phyloP scores from a whole-genome alignment of 2,329 filamentous ascomycete genomes.

The Phialocephala sp. region DNA sequence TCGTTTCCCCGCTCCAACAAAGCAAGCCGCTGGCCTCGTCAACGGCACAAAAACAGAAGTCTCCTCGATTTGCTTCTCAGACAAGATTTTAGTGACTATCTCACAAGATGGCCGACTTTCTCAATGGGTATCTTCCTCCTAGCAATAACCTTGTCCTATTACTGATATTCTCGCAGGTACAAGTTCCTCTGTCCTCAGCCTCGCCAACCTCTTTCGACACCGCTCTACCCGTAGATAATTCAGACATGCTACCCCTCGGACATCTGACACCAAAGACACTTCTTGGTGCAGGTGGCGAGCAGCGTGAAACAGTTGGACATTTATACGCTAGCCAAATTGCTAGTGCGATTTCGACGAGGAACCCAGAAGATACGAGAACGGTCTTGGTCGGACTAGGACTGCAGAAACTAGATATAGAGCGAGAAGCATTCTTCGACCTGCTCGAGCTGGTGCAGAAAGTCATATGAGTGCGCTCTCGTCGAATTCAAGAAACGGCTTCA shows the following conservation, averaged over 20 bases:
- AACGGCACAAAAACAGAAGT: conserved; percentile 75
- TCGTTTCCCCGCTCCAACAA: conserved; percentile 39
- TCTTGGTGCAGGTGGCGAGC: conserved; percentile 79
- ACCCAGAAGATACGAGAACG: conserved; percentile 67
- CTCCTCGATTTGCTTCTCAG: conserved; percentile 75
- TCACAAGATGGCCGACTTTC: conserved; percentile 84
- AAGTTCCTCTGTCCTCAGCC: conserved; percentile 77
- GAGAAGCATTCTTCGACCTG: conserved; percentile 68
- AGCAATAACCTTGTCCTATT: neutral
- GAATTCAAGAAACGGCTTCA: neutral
- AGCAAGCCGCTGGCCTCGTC: conserved; percentile 62
- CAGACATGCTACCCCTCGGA: conserved; percentile 69
- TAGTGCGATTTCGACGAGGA: conserved; percentile 74
- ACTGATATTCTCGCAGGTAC: conserved; percentile 57
- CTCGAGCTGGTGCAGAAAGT: conserved; percentile 67
- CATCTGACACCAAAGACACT: conserved; percentile 87
- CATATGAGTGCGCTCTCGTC: conserved; percentile 25
- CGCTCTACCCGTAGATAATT: conserved; percentile 43
- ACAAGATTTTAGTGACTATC: conserved; percentile 90
- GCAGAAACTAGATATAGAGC: conserved; percentile 49
- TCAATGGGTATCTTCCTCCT: conserved; percentile 75
- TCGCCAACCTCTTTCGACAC: conserved; percentile 65
- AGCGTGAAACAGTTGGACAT: conserved; percentile 83
- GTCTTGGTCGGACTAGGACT: conserved; percentile 68
- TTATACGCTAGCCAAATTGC: conserved; percentile 90